These are phyloP conservation scores for Cryphonectria nitschkei DNA, from an alignment of 2,329 filamentous ascomycete species.

Conservation along the genomic window DNA sequence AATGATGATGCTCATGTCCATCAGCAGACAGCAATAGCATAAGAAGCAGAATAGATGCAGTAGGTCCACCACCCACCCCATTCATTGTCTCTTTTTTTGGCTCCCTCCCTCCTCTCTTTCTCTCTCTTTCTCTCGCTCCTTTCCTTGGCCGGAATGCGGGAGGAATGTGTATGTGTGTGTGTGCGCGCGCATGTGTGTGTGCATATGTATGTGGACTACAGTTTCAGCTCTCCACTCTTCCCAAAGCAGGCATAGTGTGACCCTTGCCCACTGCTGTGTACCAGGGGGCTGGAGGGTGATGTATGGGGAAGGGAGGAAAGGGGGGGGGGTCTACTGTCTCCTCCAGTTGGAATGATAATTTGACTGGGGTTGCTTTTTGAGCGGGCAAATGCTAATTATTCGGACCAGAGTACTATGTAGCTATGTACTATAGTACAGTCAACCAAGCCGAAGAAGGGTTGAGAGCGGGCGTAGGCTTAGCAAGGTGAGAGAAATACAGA, in stretches of 20 bases:
- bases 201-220: not conserved
- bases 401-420: not conserved
- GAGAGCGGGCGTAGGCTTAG: not conserved
- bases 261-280: too few relatives aligned
- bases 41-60: not conserved
- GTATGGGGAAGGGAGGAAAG: not conserved
- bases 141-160: not conserved
- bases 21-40: not conserved
- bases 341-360: not conserved
- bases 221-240: slow-evolving; percentile 14
- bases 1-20: not conserved
- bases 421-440: not conserved
- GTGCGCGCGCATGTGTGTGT: too few relatives aligned
- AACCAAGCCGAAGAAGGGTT: not conserved
- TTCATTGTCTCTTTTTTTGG: not conserved
- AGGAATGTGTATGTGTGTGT: not conserved
- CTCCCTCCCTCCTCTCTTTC: not conserved
- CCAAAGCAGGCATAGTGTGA: slow-evolving; percentile 1
- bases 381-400: not conserved
- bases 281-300: not conserved
- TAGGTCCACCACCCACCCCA: not conserved
- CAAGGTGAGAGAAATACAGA: not conserved
- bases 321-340: not conserved
- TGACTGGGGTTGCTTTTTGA: not conserved
- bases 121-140: not conserved